phyloP scores from a whole-genome alignment of 1,284 basidiomycete species.

The Cystobasidium slooffiae region DNA sequence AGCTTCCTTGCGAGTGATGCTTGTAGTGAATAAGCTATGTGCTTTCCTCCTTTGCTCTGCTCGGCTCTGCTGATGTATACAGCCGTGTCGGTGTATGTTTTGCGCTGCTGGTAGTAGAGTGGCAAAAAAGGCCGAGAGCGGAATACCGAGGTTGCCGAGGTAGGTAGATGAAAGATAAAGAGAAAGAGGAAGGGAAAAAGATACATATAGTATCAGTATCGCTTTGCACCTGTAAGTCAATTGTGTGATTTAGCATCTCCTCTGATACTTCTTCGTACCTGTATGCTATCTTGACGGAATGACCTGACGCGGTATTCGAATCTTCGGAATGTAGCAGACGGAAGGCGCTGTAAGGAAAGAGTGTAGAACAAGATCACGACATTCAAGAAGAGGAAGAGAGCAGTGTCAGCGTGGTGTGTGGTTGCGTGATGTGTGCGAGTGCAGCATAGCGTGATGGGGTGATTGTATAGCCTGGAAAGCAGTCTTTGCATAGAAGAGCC shows the following conservation, averaged over 20 bases:
- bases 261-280: constrained; percentile 1
- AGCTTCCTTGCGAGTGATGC: constrained; percentile 20
- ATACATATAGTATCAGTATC: background rate
- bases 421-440: too few species aligned
- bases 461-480: too few species aligned
- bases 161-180: background rate
- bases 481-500: too few species aligned
- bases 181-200: background rate
- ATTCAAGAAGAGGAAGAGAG: too few species aligned
- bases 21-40: background rate
- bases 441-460: too few species aligned
- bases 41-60: background rate
- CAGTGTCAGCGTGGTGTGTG: too few species aligned
- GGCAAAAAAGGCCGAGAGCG: constrained; percentile 2
- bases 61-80: constrained; percentile 9
- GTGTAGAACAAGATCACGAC: too few species aligned
- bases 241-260: background rate
- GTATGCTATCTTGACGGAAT: background rate
- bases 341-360: too few species aligned
- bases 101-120: background rate
- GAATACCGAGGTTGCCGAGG: background rate
- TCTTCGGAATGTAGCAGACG: background rate
- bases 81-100: background rate
- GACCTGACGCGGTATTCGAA: background rate
- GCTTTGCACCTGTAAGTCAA: background rate